A percentile compares a stretch with the other conserved stretches of the same genome.
Evolutionary conservation across 176 grass and related monocot species (phyloP).

Genomic region (Dactylis glomerata): DNA sequence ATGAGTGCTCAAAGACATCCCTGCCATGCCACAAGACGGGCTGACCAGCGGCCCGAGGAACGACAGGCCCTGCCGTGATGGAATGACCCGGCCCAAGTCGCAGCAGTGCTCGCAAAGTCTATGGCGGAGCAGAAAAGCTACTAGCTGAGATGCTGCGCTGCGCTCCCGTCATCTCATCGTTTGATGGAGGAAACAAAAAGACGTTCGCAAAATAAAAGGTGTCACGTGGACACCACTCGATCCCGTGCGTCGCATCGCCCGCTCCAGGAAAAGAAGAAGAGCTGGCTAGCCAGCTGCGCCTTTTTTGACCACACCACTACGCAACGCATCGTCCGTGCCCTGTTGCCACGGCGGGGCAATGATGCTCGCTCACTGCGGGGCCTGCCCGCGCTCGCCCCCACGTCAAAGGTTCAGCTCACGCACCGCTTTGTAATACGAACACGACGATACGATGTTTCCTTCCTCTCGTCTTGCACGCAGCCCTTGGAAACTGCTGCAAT

Average conservation of each 20-base stretch:
- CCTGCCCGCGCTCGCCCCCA: background rate
- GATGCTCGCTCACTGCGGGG: background rate
- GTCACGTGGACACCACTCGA: conserved; percentile 25
- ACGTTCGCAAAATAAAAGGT: conserved; percentile 5
- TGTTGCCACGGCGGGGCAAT: conserved; percentile 11
- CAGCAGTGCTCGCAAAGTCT: too few relatives aligned
- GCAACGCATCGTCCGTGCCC: background rate
- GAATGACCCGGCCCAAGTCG: too few relatives aligned
- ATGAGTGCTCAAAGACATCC: too few relatives aligned
- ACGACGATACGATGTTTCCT: background rate
- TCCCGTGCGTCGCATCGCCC: background rate
- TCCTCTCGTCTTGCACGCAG: background rate
- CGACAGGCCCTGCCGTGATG: too few relatives aligned
- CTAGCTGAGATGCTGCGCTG: background rate
- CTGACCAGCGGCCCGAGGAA: too few relatives aligned
- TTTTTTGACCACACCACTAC: conserved; percentile 30
- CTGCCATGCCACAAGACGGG: too few relatives aligned
- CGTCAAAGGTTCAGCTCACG: background rate
- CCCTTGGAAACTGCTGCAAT: background rate
- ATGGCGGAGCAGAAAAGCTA: too few relatives aligned
- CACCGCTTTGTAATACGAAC: background rate
- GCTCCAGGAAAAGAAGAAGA: background rate
- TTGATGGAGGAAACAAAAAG: background rate
- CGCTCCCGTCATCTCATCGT: background rate
- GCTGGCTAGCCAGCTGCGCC: background rate